Base-by-base conservation (phyloP, 2,329 filamentous ascomycete species). In the Fusarium torreyae region DNA sequence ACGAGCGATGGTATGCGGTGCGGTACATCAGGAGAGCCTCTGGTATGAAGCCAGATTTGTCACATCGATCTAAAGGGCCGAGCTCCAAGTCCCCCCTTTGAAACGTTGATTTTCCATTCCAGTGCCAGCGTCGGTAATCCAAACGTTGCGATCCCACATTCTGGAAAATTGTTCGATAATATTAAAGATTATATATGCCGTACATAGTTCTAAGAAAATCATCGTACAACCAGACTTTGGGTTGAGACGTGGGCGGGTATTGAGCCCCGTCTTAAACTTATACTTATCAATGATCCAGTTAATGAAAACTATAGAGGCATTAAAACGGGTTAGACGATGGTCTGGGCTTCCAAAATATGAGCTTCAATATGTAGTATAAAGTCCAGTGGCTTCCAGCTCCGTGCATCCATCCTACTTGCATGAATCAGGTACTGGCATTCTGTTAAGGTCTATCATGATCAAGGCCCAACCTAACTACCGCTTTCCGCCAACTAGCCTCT, bases 11-110 rank as follows among this genome's bases (percentile, higher is more conserved):
- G 68, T 56, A 71, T 70, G 68, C 39, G 26, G 42, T 44, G 14
- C 50, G 45, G 36, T 55, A 18, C 45, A 62, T 36, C 51, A 46
- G 34, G 36, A 42, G 39, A 65, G 9, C n/a, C 51, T 60, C 66
- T 72, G 69, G 69, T 44, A 72, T 68, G 69, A 50, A 58, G 55
- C 45, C 52, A 57, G 62, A 55, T 57, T 53, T 45, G 28, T 31
- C 48, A 50, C 26, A 49, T 44, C 42, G 33, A 38, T 52, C 38
- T 31, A 15, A 55, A 33, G 43, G 67, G 43, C 45, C 46, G 14
- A 60, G 44, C 55, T 53, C 49, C 20, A 39, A 45, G 33, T 54
- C 55, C 46, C 63, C 57, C 62, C 60, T 31, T 56, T 55, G 22
- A 22, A 20, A 50, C 52, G 38, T 57, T n/a, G 40, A 40, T 33